Conservation (phyloP, 345 rosid genomes). For the Boechera retrofracta region DNA sequence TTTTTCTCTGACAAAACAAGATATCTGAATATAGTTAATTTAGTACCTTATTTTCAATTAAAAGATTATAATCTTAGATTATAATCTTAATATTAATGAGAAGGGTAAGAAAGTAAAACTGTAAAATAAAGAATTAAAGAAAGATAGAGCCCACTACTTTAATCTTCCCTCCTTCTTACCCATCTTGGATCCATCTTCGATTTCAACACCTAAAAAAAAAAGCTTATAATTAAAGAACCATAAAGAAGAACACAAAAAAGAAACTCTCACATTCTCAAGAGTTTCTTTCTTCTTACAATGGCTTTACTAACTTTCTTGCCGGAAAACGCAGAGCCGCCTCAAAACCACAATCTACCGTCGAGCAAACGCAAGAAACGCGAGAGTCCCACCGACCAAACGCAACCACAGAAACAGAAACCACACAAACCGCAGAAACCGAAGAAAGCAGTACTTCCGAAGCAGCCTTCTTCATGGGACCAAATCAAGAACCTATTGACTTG, state of each 20-base stretch:
- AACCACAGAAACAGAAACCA: constrained; percentile 29
- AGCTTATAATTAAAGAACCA: constrained; percentile 39
- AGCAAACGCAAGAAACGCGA: constrained; percentile 46
- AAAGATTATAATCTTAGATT: neutral
- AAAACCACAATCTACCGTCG: constrained; percentile 35
- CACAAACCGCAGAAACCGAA: constrained; percentile 46
- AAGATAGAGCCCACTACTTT: constrained; percentile 43
- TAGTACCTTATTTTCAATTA: neutral
- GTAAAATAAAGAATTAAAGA: constrained; percentile 31
- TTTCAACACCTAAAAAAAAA: constrained; percentile 39
- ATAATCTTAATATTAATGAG: neutral
- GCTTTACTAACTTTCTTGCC: constrained; percentile 48
- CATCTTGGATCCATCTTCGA: constrained; percentile 47
- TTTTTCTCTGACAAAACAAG: constrained; percentile 31
- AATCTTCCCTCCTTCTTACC: constrained; percentile 42
- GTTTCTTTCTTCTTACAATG: constrained; percentile 41
- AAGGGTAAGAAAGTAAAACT: constrained; percentile 36
- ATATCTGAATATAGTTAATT: constrained; percentile 21
- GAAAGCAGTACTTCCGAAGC: constrained; percentile 49
- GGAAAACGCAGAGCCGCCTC: constrained; percentile 36
- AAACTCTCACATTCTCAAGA: constrained; percentile 42
- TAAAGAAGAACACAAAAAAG: constrained; percentile 21
- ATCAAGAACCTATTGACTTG: constrained; percentile 90
- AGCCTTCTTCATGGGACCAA: constrained; percentile 94
- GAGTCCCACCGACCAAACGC: constrained; percentile 32